Percentiles rank a stretch among this genome's conserved stretches.
Evolutionary conservation across 176 grass and related monocot species (phyloP).

Genomic region (Pontederia crassipes): DNA sequence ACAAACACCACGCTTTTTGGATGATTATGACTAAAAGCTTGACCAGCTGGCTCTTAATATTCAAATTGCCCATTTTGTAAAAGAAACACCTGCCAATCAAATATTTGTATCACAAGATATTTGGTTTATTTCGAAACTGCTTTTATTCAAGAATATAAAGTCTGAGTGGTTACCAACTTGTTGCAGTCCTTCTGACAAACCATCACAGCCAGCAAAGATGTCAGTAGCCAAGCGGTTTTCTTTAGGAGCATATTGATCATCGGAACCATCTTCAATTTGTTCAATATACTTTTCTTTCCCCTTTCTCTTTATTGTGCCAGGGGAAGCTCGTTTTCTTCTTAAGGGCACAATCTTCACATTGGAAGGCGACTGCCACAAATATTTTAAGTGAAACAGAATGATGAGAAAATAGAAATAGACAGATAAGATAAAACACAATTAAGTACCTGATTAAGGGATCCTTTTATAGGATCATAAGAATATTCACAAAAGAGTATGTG

Average conservation of each 20-base stretch:
- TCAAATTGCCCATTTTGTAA: conserved; percentile 99
- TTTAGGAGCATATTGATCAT: conserved; percentile 44
- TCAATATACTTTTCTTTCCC: conserved; percentile 64
- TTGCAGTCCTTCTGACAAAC: conserved; percentile 90
- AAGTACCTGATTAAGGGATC: conserved; percentile 86
- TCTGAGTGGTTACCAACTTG: conserved; percentile 49
- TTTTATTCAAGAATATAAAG: neutral
- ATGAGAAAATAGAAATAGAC: neutral
- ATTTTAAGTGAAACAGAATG: conserved; percentile 12
- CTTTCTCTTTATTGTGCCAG: conserved; percentile 58
- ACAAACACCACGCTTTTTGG: conserved; percentile 77
- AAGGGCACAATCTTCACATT: conserved; percentile 47
- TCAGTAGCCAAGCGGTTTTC: conserved; percentile 74
- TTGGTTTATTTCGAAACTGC: conserved; percentile 2
- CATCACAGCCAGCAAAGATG: conserved; percentile 97
- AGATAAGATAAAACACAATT: conserved; percentile 2
- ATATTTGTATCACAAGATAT: conserved; percentile 14
- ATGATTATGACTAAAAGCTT: conserved; percentile 92
- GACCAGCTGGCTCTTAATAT: conserved; percentile 90
- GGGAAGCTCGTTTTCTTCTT: conserved; percentile 27
- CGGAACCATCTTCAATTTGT: conserved; percentile 29
- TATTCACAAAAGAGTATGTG: conserved; percentile 92
- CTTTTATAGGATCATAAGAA: conserved; percentile 70
- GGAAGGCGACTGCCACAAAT: conserved; percentile 45
- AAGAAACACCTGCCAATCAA: conserved; percentile 51